Evolutionary conservation across 495 filamentous ascomycete species (phyloP), one percentile per base, ranked within the genome.

Genomic region (Eremomyces bilateralis): DNA sequence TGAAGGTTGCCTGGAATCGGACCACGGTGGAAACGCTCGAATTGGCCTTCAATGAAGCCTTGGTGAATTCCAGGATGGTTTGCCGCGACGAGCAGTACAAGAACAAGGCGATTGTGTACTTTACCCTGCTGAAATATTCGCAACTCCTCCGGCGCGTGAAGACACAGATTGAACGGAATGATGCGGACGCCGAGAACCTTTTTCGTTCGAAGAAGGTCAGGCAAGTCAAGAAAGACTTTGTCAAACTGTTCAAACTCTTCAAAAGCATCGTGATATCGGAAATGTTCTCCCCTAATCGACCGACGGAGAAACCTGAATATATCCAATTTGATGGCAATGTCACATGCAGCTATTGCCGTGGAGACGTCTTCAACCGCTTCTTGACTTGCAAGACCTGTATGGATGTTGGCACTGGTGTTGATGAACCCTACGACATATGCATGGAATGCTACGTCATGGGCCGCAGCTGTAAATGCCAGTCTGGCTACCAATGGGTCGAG

Each of bases 31-130:
- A 94, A 41, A 93, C 88, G 0, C 59, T 97, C 0, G 71, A 81
- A 33, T 57, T 88, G 54, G 85, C 85, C 0, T 53, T 97, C 17
- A 62, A 68, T 33, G 85, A 93, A 56, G 80, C 84, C 0, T 59
- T 97, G 2, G 81, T 81, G 1, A 76, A 80, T 38, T 79, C 85
- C 3, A 65, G 82, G 16, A 67, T 92, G 46, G 83, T 95, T 20
- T 94, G 88, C 49, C 81, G 88, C n/a, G 88, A 97, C 41, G 88
- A 97, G 46, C 81, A 93, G 50, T 97, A 97, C 61, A 97, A 95
- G 51, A 92, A 85, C 58, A 93, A 93, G 47, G 78, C 84, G 13
- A 94, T 95, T 39, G 64, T 94, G 19, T 92, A 76, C 48, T 88
- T 71, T 50, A 75, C 81, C 0, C 61, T 94, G 6, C 57, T 72